Evolutionary conservation across 306 rosid genomes (phyloP).

Genomic region (Pyrus betulifolia): DNA sequence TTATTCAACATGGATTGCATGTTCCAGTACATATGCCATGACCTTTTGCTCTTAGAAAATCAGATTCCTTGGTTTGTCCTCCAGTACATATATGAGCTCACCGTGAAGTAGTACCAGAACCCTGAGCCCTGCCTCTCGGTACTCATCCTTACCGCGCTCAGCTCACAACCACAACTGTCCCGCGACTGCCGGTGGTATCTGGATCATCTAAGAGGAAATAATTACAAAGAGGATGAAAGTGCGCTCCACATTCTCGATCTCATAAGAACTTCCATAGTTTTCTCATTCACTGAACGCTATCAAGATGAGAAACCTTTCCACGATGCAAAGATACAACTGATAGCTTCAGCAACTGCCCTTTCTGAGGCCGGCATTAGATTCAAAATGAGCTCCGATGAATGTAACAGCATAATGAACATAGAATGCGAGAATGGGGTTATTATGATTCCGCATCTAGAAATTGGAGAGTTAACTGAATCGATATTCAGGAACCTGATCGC

Average conservation of each 20-base stretch:
- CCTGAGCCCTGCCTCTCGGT: not conserved
- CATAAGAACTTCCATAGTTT: not conserved
- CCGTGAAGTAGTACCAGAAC: not conserved
- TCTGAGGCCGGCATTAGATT: not conserved
- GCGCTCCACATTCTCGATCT: not conserved
- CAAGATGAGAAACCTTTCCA: not conserved
- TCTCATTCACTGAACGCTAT: not conserved
- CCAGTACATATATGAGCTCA: not conserved
- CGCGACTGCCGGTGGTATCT: not conserved
- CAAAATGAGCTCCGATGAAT: not conserved
- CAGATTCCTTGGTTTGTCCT: slow-evolving; percentile 26
- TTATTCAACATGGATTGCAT: slow-evolving; percentile 15
- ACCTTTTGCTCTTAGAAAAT: slow-evolving; percentile 18
- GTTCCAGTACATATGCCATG: slow-evolving; percentile 11
- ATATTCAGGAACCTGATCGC: slow-evolving; percentile 7
- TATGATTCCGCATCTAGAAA: not conserved
- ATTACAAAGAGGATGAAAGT: not conserved
- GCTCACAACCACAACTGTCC: not conserved
- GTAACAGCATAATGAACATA: not conserved
- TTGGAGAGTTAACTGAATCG: slow-evolving; percentile 2
- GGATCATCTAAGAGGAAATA: not conserved
- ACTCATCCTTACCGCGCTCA: not conserved
- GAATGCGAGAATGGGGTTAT: not conserved
- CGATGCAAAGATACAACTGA: not conserved
- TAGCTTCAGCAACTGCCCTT: not conserved